Conservation (phyloP, 164 flowering plant species). For the Protea cynaroides region DNA sequence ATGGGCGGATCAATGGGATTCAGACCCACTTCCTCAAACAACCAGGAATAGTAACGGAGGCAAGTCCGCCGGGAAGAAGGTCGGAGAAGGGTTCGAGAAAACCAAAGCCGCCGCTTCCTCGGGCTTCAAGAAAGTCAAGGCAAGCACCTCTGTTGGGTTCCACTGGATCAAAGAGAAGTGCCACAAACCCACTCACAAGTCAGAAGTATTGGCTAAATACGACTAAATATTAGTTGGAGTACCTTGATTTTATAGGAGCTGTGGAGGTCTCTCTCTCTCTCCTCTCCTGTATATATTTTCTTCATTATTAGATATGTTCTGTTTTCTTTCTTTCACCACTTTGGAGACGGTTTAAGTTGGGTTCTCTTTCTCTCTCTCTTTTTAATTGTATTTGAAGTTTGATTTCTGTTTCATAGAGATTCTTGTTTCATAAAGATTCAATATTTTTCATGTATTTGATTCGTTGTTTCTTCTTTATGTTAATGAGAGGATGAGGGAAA, state of each 20-base stretch:
- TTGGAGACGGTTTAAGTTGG: no score
- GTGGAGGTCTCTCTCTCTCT: neutral
- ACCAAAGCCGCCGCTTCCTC: conserved; percentile 62
- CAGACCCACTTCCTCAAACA: conserved; percentile 18
- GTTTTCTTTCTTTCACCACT: no score
- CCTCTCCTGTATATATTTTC: neutral
- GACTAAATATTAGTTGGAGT: conserved; percentile 1
- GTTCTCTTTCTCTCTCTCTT: no score
- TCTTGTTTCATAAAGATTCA: neutral
- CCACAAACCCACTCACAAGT: conserved; percentile 52
- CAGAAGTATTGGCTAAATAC: no score
- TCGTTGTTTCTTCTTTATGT: no score
- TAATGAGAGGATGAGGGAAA: no score
- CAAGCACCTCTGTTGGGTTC: conserved; percentile 53
- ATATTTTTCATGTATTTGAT: neutral
- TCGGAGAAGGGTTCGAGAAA: conserved; percentile 67
- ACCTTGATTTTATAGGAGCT: neutral
- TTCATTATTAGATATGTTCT: neutral
- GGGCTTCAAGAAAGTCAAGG: conserved; percentile 72
- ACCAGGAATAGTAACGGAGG: conserved; percentile 12
- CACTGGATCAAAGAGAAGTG: conserved; percentile 82
- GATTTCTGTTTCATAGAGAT: no score
- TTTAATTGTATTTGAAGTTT: no score
- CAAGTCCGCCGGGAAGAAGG: conserved; percentile 42
- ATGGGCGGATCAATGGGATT: conserved; percentile 92